These are phyloP conservation scores for Calocybe indica DNA, from an alignment of 768 basidiomycete species.

Conservation along the genomic window DNA sequence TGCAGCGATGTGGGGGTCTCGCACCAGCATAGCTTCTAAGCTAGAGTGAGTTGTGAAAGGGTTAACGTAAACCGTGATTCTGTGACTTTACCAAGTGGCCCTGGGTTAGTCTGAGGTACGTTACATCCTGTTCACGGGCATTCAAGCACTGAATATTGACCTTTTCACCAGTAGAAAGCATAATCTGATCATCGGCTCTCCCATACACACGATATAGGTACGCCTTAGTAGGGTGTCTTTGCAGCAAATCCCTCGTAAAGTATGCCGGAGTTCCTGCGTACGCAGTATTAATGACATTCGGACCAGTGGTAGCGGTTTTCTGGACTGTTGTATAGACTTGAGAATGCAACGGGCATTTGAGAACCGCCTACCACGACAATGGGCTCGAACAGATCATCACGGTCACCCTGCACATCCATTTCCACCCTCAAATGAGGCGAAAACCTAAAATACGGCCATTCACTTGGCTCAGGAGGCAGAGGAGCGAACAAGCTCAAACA, in stretches of 20 bases:
- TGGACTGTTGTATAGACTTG: too few species aligned
- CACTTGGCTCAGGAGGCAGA: too few species aligned
- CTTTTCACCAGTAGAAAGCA: constrained; percentile 36
- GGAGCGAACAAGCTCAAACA: too few species aligned
- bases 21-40: constrained; percentile 32
- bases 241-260: constrained; percentile 33
- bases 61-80: constrained; percentile 15
- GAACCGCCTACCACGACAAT: too few species aligned
- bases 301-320: background rate
- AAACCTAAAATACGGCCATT: too few species aligned
- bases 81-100: background rate
- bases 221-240: constrained; percentile 31
- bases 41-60: constrained; percentile 5
- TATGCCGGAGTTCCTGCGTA: constrained; percentile 29
- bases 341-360: too few species aligned
- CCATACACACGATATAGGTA: constrained; percentile 27
- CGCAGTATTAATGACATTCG: constrained; percentile 17
- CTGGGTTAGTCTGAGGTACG: background rate
- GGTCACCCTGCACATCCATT: too few species aligned
- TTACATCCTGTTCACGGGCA: background rate
- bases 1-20: constrained; percentile 19
- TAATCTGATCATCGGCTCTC: constrained; percentile 36
- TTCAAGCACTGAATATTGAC: constrained; percentile 11
- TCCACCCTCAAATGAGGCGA: too few species aligned
- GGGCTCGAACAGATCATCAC: too few species aligned